These are phyloP conservation scores for Aspergillus latus DNA, from an alignment of 2,329 filamentous ascomycete species.

Conservation along the genomic window DNA sequence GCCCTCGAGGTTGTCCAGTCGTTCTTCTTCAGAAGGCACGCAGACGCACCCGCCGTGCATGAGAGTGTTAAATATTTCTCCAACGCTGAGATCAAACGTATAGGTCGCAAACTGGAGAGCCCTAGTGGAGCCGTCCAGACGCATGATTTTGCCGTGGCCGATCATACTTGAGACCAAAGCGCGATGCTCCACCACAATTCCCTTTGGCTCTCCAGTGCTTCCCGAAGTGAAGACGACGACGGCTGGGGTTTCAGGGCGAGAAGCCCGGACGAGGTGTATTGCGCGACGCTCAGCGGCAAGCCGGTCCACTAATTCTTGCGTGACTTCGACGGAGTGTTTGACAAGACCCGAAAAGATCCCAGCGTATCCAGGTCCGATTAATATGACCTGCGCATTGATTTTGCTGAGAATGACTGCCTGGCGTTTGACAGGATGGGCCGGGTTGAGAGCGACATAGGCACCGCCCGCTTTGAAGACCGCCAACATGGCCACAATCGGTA, in stretches of 20 bases:
- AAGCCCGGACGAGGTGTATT: neutral
- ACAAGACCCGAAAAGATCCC: neutral
- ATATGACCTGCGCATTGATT: too few relatives aligned
- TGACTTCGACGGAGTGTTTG: neutral
- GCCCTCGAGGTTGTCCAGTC: conserved; percentile 46
- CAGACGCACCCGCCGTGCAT: conserved; percentile 56
- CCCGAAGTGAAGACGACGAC: conserved; percentile 56
- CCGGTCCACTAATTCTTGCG: neutral
- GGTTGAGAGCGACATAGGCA: neutral
- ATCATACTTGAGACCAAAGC: conserved; percentile 13
- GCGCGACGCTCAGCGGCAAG: neutral
- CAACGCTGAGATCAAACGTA: conserved; percentile 49
- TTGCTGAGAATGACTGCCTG: neutral
- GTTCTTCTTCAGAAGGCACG: conserved; percentile 49
- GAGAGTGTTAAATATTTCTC: conserved; percentile 52
- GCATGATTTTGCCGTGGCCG: conserved; percentile 2
- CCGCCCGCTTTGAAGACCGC: neutral
- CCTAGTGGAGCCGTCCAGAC: neutral
- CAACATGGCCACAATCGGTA: neutral
- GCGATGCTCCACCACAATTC: conserved; percentile 9
- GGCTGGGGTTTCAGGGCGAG: neutral
- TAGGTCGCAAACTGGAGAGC: conserved; percentile 41
- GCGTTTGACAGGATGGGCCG: neutral
- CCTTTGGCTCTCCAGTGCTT: conserved; percentile 27
- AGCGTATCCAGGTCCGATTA: neutral